phyloP scores from a whole-genome alignment of 257 asterid genomes.

The Penstemon barbatus region DNA sequence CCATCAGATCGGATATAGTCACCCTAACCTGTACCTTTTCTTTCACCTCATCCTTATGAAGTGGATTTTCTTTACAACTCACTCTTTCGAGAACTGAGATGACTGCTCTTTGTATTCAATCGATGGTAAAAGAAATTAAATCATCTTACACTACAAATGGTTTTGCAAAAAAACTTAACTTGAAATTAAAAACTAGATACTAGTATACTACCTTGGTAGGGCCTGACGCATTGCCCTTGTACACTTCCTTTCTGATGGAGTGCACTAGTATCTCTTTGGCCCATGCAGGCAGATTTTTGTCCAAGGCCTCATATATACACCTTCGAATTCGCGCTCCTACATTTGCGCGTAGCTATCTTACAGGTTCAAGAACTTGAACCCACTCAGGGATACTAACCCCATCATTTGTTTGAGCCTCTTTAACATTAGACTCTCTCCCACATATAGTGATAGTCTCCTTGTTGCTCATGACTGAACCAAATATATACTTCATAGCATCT shows the following conservation, averaged over 20 bases:
- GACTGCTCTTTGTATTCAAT: conserved; percentile 78
- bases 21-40: conserved; percentile 53
- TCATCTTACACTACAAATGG: background rate
- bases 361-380: conserved; percentile 92
- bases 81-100: conserved; percentile 67
- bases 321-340: conserved; percentile 88
- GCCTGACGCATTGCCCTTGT: conserved; percentile 98
- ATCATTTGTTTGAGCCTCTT: conserved; percentile 45
- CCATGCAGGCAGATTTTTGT: conserved; percentile 84
- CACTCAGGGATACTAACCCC: conserved; percentile 72
- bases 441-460: conserved; percentile 46
- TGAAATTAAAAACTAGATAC: background rate
- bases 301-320: conserved; percentile 81
- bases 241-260: conserved; percentile 95
- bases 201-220: conserved; percentile 83
- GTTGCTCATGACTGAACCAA: conserved; percentile 60
- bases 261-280: conserved; percentile 72
- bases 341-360: conserved; percentile 92
- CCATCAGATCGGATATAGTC: conserved; percentile 57
- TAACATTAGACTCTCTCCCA: conserved; percentile 50
- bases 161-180: background rate
- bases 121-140: conserved; percentile 24
- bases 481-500: conserved; percentile 75
- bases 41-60: conserved; percentile 64
- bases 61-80: conserved; percentile 46